phyloP scores from a whole-genome alignment of 352 stramenopile species.

The Thalassiosira mediterranea region DNA sequence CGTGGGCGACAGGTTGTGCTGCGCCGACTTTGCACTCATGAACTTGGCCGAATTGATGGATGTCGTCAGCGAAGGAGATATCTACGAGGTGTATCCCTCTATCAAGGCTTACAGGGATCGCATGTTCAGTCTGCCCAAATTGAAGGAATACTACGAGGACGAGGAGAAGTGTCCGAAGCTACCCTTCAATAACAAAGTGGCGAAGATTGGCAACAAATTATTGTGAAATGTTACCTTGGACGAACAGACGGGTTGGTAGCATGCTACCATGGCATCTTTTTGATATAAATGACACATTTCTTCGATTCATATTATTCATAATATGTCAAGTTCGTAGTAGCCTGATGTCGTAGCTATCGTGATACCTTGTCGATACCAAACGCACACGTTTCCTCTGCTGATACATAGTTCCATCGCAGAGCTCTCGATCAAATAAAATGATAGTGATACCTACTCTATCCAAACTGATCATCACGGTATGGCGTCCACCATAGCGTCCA shows the following conservation, averaged over 20 bases:
- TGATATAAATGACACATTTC: too few species aligned
- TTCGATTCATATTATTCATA: too few species aligned
- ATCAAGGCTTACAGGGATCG: conserved; percentile 12
- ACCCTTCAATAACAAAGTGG: conserved; percentile 34
- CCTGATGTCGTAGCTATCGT: too few species aligned
- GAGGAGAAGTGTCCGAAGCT: background rate
- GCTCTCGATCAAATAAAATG: too few species aligned
- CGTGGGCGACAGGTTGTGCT: conserved; percentile 21
- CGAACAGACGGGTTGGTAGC: background rate
- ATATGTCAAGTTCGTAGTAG: too few species aligned
- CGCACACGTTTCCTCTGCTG: too few species aligned
- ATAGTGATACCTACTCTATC: too few species aligned
- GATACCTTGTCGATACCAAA: too few species aligned
- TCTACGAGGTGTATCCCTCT: conserved; percentile 10
- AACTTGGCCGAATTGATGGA: conserved; percentile 33
- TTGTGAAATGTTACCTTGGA: background rate
- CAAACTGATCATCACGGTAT: conserved; percentile 29
- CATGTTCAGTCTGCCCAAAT: too few species aligned
- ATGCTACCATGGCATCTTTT: too few species aligned
- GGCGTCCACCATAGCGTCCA: too few species aligned
- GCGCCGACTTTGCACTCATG: conserved; percentile 24
- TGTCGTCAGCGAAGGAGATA: conserved; percentile 18
- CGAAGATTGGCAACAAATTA: conserved; percentile 15
- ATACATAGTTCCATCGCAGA: too few species aligned
- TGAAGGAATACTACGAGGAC: conserved; percentile 25